Evolutionary conservation across 2,329 filamentous ascomycete genomes (phyloP).

Genomic region (Stemphylium vesicarium): DNA sequence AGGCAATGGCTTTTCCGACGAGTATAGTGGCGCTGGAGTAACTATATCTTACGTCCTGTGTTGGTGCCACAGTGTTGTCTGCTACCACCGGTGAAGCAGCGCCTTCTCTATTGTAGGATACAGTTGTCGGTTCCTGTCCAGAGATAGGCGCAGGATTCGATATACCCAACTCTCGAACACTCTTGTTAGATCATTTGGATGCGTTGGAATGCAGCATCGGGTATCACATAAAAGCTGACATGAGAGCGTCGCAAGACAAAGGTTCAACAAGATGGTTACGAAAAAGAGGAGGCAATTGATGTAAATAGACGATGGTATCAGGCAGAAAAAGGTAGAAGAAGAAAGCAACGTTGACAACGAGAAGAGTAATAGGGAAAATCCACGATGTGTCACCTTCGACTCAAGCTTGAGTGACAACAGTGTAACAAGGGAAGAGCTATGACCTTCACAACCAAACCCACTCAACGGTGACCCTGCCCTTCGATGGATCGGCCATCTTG

Average conservation of each 20-base stretch:
- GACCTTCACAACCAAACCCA: slow-evolving; percentile 58
- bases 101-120: too few relatives aligned
- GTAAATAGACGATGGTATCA: neutral
- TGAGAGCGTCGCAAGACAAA: neutral
- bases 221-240: neutral
- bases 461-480: slow-evolving; percentile 56
- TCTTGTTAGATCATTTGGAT: neutral
- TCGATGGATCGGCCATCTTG: slow-evolving; percentile 53
- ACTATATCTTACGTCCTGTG: too few relatives aligned
- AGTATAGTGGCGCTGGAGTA: too few relatives aligned
- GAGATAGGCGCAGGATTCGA: too few relatives aligned
- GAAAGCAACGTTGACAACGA: neutral
- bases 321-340: neutral
- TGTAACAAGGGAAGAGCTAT: neutral
- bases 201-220: neutral
- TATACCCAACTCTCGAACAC: neutral
- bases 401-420: slow-evolving; percentile 4
- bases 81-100: too few relatives aligned
- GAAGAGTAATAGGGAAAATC: neutral
- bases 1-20: too few relatives aligned
- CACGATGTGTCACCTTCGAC: neutral
- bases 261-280: neutral
- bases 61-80: too few relatives aligned
- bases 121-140: too few relatives aligned
- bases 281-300: neutral